Evolutionary conservation across 2,329 filamentous ascomycete genomes (phyloP), one percentile per base, ranked within the genome.

Genomic region (Raffaelea deltoideospora): DNA sequence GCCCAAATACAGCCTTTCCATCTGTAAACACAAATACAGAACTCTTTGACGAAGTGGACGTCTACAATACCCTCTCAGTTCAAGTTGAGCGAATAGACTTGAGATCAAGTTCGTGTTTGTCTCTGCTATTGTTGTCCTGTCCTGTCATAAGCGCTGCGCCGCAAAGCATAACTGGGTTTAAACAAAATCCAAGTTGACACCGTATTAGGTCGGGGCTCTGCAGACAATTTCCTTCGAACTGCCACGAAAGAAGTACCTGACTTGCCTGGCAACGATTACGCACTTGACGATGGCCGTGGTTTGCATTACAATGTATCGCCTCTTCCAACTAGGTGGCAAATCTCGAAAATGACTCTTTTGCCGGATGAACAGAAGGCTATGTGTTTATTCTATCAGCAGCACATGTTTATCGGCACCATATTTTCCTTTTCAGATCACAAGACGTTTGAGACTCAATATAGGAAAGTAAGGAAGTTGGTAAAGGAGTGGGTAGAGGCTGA

Each of bases 331-430:
- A 48, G 54, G 4, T 47, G 51, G 9, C 47, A 31, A 2, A 17
- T 8, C 5, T n/a, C n/a, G n/a, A n/a, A n/a, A n/a, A n/a, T n/a
- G n/a, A n/a, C n/a, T n/a, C n/a, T n/a, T n/a, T n/a, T n/a, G n/a
- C 28, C 15, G 26, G 26, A 13, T 14, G 26, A 17, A 15, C 28
- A 30, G 35, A 24, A 10, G n/a, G 19, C 5, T 19, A n/a, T 9
- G 23, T 8, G 3, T 17, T 62, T 17, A 52, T 58, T 13, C 50
- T 71, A 1, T 67, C 67, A 0, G 1, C 69, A 72, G 39, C 67
- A 71, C 47, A 58, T 58, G 24, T 72, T 69, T 37, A 70, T 72
- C 15, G 68, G 68, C 10, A 70, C 67, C 13, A 72, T 72, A 10
- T 72, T 72, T 41, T 62, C 64, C 10, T 65, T 72, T 31, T 59